phyloP scores from a whole-genome alignment of 306 rosid species.

The Acmispon strigosus region DNA sequence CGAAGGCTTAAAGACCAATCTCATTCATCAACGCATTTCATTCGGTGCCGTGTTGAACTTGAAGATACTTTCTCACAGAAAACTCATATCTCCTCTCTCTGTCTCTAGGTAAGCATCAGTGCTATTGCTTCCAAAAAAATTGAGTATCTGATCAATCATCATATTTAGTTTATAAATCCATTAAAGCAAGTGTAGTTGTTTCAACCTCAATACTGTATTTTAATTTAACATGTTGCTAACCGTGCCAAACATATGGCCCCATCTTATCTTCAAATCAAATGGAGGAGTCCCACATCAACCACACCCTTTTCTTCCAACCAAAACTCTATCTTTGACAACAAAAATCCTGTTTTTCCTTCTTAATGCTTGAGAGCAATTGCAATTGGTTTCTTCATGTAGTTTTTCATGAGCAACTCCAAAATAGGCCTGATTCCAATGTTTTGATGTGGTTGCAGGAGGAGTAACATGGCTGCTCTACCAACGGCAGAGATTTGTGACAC shows the following conservation, averaged over 20 bases:
- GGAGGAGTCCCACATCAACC: background rate
- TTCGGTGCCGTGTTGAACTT: background rate
- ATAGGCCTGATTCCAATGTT: background rate
- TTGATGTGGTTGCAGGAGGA: conserved; percentile 7
- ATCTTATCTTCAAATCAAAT: background rate
- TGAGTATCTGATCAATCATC: background rate
- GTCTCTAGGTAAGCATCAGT: conserved; percentile 1
- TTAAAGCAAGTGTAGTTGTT: background rate
- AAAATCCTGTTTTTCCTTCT: background rate
- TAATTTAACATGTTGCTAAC: background rate
- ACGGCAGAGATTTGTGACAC: conserved; percentile 42
- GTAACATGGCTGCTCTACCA: conserved; percentile 19
- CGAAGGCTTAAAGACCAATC: too few species aligned
- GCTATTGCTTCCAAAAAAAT: background rate
- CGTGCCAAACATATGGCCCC: background rate
- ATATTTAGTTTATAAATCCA: background rate
- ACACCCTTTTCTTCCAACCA: background rate
- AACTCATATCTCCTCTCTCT: background rate
- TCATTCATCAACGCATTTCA: too few species aligned
- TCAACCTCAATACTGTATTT: background rate
- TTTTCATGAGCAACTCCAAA: background rate
- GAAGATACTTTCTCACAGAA: background rate
- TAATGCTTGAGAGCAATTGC: background rate
- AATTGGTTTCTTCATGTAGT: background rate
- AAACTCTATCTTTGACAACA: background rate